Base-by-base conservation (phyloP, 2,329 filamentous ascomycete genomes). In the Colletotrichum sidae region DNA sequence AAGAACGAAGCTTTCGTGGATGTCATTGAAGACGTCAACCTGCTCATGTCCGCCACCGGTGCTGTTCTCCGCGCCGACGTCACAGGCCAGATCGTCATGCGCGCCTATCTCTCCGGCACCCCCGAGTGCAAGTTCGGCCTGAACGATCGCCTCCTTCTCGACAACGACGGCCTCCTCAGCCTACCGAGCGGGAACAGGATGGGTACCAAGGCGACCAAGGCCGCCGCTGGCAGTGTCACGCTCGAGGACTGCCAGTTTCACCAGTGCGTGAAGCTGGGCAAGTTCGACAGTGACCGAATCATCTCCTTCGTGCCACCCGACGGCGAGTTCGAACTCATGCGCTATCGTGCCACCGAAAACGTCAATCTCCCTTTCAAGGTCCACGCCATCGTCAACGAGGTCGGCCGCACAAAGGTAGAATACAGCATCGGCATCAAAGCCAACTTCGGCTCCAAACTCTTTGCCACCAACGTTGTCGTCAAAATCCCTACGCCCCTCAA, bases 1-100 rank as follows among this genome's bases (percentile, higher is more conserved):
- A 99, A 99, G 83, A 99, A 99, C 81, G 96, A 99, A 79, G 96
- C 96, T 38, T 99, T 99, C 75, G 96, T 99, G 71, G 96, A 99
- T 79, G 96, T 99, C 15, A 99, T 99, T 74, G 96, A 99, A 80
- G 96, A 99, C 75, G 95, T 99, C 73, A 99, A 99, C 79, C 87
- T 99, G 65, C 90, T 99, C 74, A 97, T 99, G 92, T 98, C 95
- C n/a, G 96, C 96, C 6, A 96, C 94, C 0, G 96, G 96, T 37
- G 95, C 94, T 25, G 94, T 99, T 35, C 87, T 99, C 11, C 92
- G 96, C 69, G 96, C 96, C 69, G 96, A 99, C 74, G 96, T 99
- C 57, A 97, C 93, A 55, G 96, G 96, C 55, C 94, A 98, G 76
- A 99, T 99, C 73, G 88, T 99, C 73, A 99, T 99, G 96, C 93